Evolutionary conservation across 169 alveolate species (phyloP), one percentile per base, ranked within the genome.

Genomic region (Miamiensis avidus): DNA sequence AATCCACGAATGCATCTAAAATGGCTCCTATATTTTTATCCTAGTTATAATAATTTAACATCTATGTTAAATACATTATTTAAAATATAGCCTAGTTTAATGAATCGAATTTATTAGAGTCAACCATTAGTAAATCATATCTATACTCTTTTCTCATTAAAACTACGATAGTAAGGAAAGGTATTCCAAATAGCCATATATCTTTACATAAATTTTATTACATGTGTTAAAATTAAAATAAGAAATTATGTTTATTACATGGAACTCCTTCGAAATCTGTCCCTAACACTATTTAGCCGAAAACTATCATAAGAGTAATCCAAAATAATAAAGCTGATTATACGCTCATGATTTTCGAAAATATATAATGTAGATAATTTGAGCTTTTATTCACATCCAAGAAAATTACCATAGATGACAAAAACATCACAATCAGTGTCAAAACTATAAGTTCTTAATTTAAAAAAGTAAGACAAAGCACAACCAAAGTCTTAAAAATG

Each of bases 1-100:
- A 86, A 49, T 86, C 90, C 28, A 86, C 86, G 65, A 86, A 86
- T 28, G 87, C 90, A 86, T 86, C 90, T 64, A 86, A 76, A 1
- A 86, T 64, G 0, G 90, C 84, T n/a, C 87, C 82, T 31, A 81
- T 81, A 76, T 86, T 81, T 81, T 82, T 86, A 74, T 81, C 87
- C 20, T 82, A 64, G 4, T 49, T 69, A 65, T 86, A 86, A 29
- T 86, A 86, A 75, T 86, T 86, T 31, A 86, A 65, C n/a, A 81
- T 79, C 75, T 81, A 81, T 0, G 90, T 86, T 6, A 86, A 32
- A 65, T 86, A 86, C 65, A 81, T 65, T 1, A 86, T 29, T 65
- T 86, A 65, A 74, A 34, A 34, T 0, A 86, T 65, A 4, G 90
- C 90, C 75, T 86, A 65, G 65, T 86, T 86, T 20, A 86, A 74